A percentile compares a stretch with the other conserved stretches of the same genome.
These are phyloP conservation scores for Exidia glandulosa DNA, from an alignment of 768 basidiomycete species.

Conservation along the genomic window DNA sequence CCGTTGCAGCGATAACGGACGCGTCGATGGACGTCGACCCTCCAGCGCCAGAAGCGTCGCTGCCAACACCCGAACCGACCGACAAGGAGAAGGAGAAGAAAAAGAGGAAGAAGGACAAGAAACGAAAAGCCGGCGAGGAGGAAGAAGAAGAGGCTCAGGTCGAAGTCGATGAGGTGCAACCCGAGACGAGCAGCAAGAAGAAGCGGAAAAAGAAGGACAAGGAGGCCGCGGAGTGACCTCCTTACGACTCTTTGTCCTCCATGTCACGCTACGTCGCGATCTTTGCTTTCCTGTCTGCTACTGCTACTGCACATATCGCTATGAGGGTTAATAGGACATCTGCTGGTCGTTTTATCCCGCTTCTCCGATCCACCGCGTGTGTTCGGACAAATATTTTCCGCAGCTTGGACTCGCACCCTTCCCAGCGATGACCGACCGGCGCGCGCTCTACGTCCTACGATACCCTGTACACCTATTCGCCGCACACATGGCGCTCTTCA, in stretches of 20 bases:
- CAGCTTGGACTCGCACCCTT: too few relatives aligned
- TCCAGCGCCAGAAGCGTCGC: slow-evolving; percentile 1
- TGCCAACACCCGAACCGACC: background rate
- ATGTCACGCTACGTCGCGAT: background rate
- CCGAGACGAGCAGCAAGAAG: slow-evolving; percentile 10
- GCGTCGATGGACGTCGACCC: slow-evolving; percentile 12
- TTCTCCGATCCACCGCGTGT: too few relatives aligned
- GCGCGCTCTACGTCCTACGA: background rate
- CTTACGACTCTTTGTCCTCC: too few relatives aligned
- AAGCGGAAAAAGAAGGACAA: slow-evolving; percentile 16
- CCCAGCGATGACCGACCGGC: too few relatives aligned
- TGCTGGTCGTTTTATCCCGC: too few relatives aligned
- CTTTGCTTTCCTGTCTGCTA: too few relatives aligned
- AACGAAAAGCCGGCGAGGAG: slow-evolving; percentile 13
- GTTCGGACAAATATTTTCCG: too few relatives aligned
- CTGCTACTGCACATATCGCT: too few relatives aligned
- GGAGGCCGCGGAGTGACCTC: background rate
- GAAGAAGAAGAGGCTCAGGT: slow-evolving; percentile 5
- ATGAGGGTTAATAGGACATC: too few relatives aligned
- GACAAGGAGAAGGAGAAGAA: slow-evolving; percentile 21
- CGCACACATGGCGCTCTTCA: background rate
- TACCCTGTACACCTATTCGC: background rate
- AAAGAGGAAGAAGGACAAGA: slow-evolving; percentile 15
- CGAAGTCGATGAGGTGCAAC: slow-evolving; percentile 4
- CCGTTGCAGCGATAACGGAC: slow-evolving; percentile 15